phyloP scores from a whole-genome alignment of 148 eudicot species.

The Rhododendron ovatum region DNA sequence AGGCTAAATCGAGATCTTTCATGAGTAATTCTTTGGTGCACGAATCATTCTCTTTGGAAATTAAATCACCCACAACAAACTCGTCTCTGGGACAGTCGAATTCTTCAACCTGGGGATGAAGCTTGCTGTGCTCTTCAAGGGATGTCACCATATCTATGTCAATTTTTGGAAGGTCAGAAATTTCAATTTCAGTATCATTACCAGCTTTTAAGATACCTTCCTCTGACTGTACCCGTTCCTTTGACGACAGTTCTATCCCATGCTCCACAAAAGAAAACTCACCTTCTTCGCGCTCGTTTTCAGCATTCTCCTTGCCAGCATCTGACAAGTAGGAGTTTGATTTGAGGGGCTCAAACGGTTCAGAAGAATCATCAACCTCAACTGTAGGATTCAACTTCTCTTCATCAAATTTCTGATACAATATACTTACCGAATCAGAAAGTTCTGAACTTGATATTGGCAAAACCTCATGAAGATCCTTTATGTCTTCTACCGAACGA shows the following conservation, averaged over 20 bases:
- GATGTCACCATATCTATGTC: constrained; percentile 12
- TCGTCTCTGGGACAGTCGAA: constrained; percentile 19
- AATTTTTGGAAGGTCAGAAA: constrained; percentile 16
- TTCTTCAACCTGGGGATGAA: constrained; percentile 17
- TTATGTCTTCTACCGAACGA: constrained; percentile 47
- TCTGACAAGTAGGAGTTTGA: constrained; percentile 19
- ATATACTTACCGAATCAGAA: constrained; percentile 41
- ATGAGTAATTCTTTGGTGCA: constrained; percentile 53
- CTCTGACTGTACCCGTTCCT: constrained; percentile 26
- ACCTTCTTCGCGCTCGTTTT: constrained; percentile 31
- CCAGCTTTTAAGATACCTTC: constrained; percentile 20
- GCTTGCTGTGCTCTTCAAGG: constrained; percentile 21
- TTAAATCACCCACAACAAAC: constrained; percentile 14
- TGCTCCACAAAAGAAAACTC: constrained; percentile 40
- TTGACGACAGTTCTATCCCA: constrained; percentile 28
- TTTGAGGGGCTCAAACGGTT: constrained; percentile 25
- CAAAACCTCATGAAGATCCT: constrained; percentile 82
- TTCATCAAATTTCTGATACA: constrained; percentile 69
- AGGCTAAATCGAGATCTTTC: constrained; percentile 64
- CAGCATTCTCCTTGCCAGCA: constrained; percentile 26
- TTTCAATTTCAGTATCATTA: constrained; percentile 23
- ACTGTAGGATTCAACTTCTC: constrained; percentile 38
- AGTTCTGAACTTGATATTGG: constrained; percentile 50
- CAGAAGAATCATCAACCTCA: constrained; percentile 32
- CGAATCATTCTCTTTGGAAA: constrained; percentile 19